Evolutionary conservation across 192 early-diverging fungal species (phyloP).

Genomic region (Backusella tarrabulga): DNA sequence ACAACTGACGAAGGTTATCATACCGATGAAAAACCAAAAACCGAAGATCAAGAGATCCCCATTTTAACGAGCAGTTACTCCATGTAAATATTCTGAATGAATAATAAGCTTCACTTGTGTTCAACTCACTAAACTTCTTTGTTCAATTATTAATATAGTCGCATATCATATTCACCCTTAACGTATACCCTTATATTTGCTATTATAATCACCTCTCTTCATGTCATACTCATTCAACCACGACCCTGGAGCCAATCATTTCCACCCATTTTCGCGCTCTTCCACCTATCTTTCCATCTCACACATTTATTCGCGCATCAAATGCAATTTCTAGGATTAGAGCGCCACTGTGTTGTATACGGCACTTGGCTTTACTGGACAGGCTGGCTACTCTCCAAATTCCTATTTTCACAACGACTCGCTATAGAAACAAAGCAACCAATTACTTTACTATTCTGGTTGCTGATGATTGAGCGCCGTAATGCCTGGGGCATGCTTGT

Average conservation of each 20-base stretch:
- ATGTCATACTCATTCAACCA: conserved; percentile 16
- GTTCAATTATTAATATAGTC: conserved; percentile 9
- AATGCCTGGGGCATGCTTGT: conserved; percentile 55
- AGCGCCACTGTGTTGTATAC: conserved; percentile 49
- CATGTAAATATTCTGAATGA: not conserved
- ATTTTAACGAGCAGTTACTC: not conserved
- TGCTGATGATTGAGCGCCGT: conserved; percentile 44
- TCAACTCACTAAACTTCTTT: not conserved
- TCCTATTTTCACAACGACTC: conserved; percentile 44
- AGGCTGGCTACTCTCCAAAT: conserved; percentile 50
- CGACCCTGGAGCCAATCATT: conserved; percentile 27
- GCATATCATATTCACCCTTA: conserved; percentile 33
- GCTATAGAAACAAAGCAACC: conserved; percentile 42
- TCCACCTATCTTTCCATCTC: conserved; percentile 41
- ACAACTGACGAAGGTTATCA: not conserved
- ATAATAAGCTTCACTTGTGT: not conserved
- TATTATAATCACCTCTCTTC: conserved; percentile 16
- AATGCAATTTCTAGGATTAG: conserved; percentile 39
- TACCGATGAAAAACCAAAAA: conserved; percentile 1
- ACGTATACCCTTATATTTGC: conserved; percentile 31
- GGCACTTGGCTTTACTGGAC: conserved; percentile 57
- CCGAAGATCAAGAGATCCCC: not conserved
- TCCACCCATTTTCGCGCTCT: conserved; percentile 27
- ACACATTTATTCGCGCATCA: conserved; percentile 44
- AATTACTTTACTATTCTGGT: conserved; percentile 43